phyloP scores from a whole-genome alignment of 228 moss, liverwort and hornwort species.

The Sphagnum fallax region DNA sequence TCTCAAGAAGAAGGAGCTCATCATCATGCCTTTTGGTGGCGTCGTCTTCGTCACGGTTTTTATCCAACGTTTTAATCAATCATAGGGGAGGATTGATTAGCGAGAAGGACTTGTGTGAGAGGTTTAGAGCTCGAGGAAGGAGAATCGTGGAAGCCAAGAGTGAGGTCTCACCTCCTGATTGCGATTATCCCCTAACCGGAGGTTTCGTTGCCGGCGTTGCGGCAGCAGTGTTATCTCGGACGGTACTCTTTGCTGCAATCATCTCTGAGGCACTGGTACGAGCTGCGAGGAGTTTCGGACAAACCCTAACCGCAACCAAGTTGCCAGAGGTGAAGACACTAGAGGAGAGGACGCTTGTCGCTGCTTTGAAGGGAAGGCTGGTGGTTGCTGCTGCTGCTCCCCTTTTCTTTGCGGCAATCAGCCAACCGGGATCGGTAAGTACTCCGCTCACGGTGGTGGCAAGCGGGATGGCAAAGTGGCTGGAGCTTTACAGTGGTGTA shows the following conservation, averaged over 20 bases:
- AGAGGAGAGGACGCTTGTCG: slow-evolving; percentile 66
- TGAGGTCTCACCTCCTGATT: not conserved
- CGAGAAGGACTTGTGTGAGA: too few species aligned
- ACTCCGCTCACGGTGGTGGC: slow-evolving; percentile 98
- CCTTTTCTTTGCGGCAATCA: slow-evolving; percentile 68
- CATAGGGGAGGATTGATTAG: too few species aligned
- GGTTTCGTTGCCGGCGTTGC: slow-evolving; percentile 7
- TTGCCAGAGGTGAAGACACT: slow-evolving; percentile 25
- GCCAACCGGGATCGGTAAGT: slow-evolving; percentile 70
- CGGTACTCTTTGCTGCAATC: slow-evolving; percentile 19
- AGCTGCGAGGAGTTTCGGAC: slow-evolving; percentile 9
- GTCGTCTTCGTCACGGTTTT: too few species aligned
- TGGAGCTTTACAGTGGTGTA: slow-evolving; percentile 97
- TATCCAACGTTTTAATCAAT: too few species aligned
- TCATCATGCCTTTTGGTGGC: too few species aligned
- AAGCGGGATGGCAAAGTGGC: slow-evolving; percentile 99
- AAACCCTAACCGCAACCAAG: slow-evolving; percentile 24
- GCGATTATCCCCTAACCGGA: not conserved
- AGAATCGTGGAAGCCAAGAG: not conserved
- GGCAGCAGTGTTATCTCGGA: slow-evolving; percentile 13
- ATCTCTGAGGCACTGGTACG: slow-evolving; percentile 24
- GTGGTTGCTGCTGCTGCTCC: slow-evolving; percentile 65
- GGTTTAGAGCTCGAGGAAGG: too few species aligned
- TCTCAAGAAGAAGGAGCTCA: too few species aligned
- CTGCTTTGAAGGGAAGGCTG: slow-evolving; percentile 77